Evolutionary conservation across 2,329 filamentous ascomycete genomes (phyloP), one percentile per base, ranked within the genome.

Genomic region (Elsinoe perseae): DNA sequence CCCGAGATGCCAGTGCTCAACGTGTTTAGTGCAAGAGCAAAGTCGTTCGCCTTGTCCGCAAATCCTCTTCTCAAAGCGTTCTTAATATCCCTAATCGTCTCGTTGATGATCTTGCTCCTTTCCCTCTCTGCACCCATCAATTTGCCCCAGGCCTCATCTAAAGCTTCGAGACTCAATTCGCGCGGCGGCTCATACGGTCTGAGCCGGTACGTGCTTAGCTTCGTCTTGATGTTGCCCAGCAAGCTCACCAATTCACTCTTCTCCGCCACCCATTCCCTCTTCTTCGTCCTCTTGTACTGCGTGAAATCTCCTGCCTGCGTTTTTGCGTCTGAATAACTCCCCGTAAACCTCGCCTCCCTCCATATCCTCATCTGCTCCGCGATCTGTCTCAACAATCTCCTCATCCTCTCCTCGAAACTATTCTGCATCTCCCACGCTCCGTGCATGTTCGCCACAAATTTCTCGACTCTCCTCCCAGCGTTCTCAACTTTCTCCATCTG

Each of bases 381-480:
- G 64, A 97, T 89, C 61, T 84, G 79, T 63, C 82, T 79, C 61
- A 97, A 76, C 38, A 98, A 78, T 62, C 84, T 88, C 57, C 83
- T 82, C 88, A 97, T 95, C 59, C 93, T 83, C 66, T 86, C 81
- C 76, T 98, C 93, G 69, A 92, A 98, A 27, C 87, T 88, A 68
- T 89, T 95, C 72, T 98, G 91, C 93, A 98, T 98, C 73, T 96
- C 92, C 93, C 93, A 98, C 7, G 93, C 92, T 20, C 93, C 93
- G 69, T 96, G 90, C 93, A 98, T 97, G 70, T 93, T 97, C 69
- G 89, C 89, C 64, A 98, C 88, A 67, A 98, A 98, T 73, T 98
- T 98, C 75, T 98, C 93, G 4, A 98, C 93, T 63, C 93, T 83
- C 59, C 93, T 83, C 4, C 93, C 93, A 3, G 93, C 93, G 69